Percentiles rank a stretch among this genome's conserved stretches.
These are phyloP conservation scores for Bipolaris bicolor DNA, from an alignment of 2,329 filamentous ascomycete species.

Conservation along the genomic window DNA sequence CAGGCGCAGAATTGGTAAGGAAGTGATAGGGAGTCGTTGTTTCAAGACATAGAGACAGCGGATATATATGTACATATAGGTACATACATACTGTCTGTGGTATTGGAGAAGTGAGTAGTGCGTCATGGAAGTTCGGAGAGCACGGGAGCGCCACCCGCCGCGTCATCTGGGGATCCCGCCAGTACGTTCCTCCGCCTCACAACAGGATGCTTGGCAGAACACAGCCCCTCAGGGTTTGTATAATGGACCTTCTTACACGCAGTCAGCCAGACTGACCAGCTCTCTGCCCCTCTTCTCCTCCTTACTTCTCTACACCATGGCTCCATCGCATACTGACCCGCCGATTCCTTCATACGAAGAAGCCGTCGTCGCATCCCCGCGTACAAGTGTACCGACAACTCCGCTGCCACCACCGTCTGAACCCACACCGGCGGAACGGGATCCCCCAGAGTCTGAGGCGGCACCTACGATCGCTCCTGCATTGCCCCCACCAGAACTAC, in stretches of 20 bases:
- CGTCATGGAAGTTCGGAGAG: background rate
- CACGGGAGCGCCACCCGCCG: background rate
- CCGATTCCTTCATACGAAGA: constrained; percentile 30
- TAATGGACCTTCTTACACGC: background rate
- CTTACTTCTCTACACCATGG: constrained; percentile 4
- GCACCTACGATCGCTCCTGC: background rate
- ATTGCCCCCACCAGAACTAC: constrained; percentile 13
- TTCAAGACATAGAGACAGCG: background rate
- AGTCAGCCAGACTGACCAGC: background rate
- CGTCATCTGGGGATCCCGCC: constrained; percentile 10
- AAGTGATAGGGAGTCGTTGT: background rate
- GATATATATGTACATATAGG: background rate
- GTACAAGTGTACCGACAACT: background rate
- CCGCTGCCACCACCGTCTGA: constrained; percentile 5
- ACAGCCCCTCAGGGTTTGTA: background rate
- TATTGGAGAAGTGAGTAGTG: background rate
- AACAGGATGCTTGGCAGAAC: constrained; percentile 10
- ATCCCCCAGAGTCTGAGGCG: background rate
- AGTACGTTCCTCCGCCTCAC: constrained; percentile 1
- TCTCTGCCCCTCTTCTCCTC: background rate
- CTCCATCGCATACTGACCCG: constrained; percentile 3
- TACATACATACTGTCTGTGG: background rate
- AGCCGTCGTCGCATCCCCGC: constrained; percentile 12
- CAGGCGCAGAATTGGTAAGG: background rate
- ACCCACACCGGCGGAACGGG: background rate